phyloP scores from a whole-genome alignment of 371 early-diverging fungal genomes.

The Mortierella polycephala region DNA sequence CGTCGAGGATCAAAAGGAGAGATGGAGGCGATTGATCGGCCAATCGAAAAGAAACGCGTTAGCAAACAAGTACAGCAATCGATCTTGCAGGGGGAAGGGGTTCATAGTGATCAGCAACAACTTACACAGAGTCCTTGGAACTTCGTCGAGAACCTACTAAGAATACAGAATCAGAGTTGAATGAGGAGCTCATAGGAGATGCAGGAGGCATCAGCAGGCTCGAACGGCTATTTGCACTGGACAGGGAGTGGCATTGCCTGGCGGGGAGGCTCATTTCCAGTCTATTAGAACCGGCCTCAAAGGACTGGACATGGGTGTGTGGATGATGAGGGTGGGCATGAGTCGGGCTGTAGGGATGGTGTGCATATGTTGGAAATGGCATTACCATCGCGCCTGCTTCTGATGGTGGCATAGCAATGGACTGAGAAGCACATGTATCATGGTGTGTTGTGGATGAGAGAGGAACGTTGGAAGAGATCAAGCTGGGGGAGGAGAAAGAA shows the following conservation, averaged over 20 bases:
- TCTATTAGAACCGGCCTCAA: conserved; percentile 17
- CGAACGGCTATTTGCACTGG: background rate
- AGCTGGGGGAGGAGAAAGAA: conserved; percentile 10
- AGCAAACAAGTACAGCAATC: background rate
- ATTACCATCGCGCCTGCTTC: conserved; percentile 8
- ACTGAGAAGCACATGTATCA: background rate
- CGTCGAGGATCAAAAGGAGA: background rate
- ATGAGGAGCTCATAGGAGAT: conserved; percentile 12
- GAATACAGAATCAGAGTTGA: conserved; percentile 17
- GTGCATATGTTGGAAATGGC: background rate
- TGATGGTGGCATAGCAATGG: background rate
- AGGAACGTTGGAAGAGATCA: background rate
- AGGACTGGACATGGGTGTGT: conserved; percentile 5
- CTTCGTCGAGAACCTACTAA: conserved; percentile 30
- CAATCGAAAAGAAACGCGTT: background rate
- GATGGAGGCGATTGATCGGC: background rate
- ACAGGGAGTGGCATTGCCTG: conserved; percentile 1
- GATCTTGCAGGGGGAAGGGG: background rate
- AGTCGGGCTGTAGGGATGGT: background rate
- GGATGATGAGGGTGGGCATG: conserved; percentile 2
- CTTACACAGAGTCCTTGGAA: conserved; percentile 50
- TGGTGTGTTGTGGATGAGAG: background rate
- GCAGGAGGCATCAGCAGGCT: conserved; percentile 1
- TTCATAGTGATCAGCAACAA: background rate
- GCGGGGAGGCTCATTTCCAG: conserved; percentile 19